phyloP scores from a whole-genome alignment of 176 grass and related monocot genomes.

The Rhynchospora pubera region DNA sequence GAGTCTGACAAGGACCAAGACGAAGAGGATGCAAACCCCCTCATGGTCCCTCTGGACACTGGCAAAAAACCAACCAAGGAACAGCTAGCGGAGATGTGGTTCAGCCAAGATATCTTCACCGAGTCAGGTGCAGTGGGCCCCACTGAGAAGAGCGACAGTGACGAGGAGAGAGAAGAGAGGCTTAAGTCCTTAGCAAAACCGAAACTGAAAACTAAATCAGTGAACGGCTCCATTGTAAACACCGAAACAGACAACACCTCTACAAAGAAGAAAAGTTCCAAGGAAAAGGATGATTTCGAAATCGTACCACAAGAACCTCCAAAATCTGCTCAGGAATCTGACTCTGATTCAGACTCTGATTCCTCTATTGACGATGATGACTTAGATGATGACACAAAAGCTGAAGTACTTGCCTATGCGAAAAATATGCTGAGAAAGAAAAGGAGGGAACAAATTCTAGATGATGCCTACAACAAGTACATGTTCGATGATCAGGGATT shows the following conservation, averaged over 20 bases:
- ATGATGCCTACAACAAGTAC: slow-evolving; percentile 86
- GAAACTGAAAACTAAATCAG: neutral
- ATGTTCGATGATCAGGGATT: slow-evolving; percentile 86
- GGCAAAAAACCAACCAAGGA: slow-evolving; percentile 55
- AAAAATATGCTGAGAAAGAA: slow-evolving; percentile 99
- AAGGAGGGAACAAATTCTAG: slow-evolving; percentile 87
- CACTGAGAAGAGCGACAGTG: slow-evolving; percentile 49
- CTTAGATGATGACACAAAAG: slow-evolving; percentile 52
- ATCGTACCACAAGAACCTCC: slow-evolving; percentile 77
- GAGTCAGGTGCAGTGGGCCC: slow-evolving; percentile 27
- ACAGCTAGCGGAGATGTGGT: slow-evolving; percentile 69
- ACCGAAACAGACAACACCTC: neutral
- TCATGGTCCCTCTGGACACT: slow-evolving; percentile 50
- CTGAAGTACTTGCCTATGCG: slow-evolving; percentile 83
- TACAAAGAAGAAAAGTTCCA: slow-evolving; percentile 7
- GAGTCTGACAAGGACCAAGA: slow-evolving; percentile 51
- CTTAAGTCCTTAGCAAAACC: neutral
- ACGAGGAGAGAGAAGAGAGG: slow-evolving; percentile 47
- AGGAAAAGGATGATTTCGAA: slow-evolving; percentile 57
- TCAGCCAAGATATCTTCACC: slow-evolving; percentile 67
- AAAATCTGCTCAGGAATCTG: slow-evolving; percentile 39
- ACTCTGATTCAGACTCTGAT: slow-evolving; percentile 63
- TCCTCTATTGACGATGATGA: slow-evolving; percentile 53
- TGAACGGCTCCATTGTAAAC: neutral
- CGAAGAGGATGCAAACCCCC: slow-evolving; percentile 53